Base-by-base conservation (phyloP, 257 asterid genomes). In the Scutellaria minor region DNA sequence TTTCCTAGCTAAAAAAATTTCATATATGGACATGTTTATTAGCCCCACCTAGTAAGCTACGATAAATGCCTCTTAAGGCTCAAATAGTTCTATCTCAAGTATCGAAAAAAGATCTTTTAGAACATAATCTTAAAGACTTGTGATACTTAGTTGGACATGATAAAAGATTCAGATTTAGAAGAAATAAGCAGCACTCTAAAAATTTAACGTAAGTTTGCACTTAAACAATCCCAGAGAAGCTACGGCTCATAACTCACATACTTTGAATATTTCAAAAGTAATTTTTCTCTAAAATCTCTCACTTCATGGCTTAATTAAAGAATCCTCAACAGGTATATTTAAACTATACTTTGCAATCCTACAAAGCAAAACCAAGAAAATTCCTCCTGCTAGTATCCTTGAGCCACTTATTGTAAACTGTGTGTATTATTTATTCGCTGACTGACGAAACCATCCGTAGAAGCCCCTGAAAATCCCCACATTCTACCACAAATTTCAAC, bases 401-500 rank as follows among this genome's bases (percentile, higher is more conserved):
- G 1, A 1, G 27, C 27, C 27, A 24, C 27, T 24, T 24, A 24
- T 24, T 24, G 27, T 2, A 24, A 24, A 24, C 27, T 24, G 27
- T 24, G 2, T 24, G 27, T 2, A 24, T 24, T 24, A 24, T 24
- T 24, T 24, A 24, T 24, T 24, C 1, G 2, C 27, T 24, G 2
- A 24, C 2, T 24, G 27, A 24, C 1, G 5, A 58, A 11, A 58
- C 5, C 53, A 53, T 13, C 15, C 62, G 27, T 1, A 24, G 27
- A 70, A 55, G 7, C 18, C 57, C 54, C 72, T 20, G 31, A 11
- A 12, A 1, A 66, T 51, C 72, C 53, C 46, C 27, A 45, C 35
- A 48, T 52, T 52, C 14, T 52, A 31, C 57, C 50, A 54, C 35
- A 27, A 73, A 64, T 7, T 31, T 40, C 62, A 58, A 31, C 55